Evolutionary conservation across 1,284 basidiomycete species (phyloP), one percentile per base, ranked within the genome.

Genomic region (Leccinum variabile): DNA sequence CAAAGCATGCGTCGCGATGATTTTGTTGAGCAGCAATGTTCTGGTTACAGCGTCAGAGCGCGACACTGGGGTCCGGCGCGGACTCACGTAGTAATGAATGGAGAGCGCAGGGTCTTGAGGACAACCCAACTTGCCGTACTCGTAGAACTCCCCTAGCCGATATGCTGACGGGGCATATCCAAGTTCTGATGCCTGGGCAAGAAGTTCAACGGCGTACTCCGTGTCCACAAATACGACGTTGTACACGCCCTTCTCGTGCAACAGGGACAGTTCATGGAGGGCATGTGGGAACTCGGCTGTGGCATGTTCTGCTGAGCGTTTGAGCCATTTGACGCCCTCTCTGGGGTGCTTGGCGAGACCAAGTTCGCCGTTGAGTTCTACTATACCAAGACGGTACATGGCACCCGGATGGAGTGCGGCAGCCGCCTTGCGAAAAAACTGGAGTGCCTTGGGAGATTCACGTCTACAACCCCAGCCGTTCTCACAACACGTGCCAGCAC

Each of bases 281-380:
- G 96, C 96, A 74, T 98, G 96, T 1, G 96, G 95, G 75, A 97
- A 98, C 78, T 97, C 95, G 54, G 93, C 91, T 1, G 92, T 95
- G 0, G 95, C 94, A 73, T 94, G 88, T 76, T 99, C 97, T 7
- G 96, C 95, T 33, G 94, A 95, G 55, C 97, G 87, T 78, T 98
- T 99, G 65, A 99, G 85, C 95, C 96, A 98, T 78, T 97, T 97
- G 69, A 99, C 94, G 62, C 97, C 97, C 76, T 98, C 97, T 77
- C 94, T 94, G 7, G 95, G 94, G 57, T 89, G 87, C 76, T 91
- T 92, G 44, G 89, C 85, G 14, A 97, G 81, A 1, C 94, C 90
- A 1, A 99, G 85, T 75, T 98, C 94, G 65, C 97, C 97, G 72
- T 99, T 99, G 64, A 99, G 85, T 77, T 99, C 96, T 28, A 93